phyloP scores from a whole-genome alignment of 192 early-diverging fungal species.

The Backusella mclennaniae region DNA sequence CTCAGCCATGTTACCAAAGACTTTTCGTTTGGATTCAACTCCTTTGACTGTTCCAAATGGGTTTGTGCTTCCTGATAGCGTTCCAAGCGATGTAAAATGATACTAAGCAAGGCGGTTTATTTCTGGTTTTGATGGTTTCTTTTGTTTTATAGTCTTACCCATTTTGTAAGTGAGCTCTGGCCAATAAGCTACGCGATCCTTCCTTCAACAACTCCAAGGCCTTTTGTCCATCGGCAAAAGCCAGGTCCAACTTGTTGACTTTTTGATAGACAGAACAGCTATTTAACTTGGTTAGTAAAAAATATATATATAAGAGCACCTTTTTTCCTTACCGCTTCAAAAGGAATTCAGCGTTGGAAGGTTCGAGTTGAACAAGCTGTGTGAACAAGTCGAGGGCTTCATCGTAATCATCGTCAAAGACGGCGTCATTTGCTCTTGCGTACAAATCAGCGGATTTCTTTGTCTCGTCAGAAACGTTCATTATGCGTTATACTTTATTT shows the following conservation, averaged over 20 bases:
- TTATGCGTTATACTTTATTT: background rate
- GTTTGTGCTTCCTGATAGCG: slow-evolving; percentile 59
- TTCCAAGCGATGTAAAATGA: slow-evolving; percentile 52
- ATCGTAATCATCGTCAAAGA: slow-evolving; percentile 78
- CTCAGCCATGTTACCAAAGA: slow-evolving; percentile 51
- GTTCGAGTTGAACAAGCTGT: slow-evolving; percentile 61
- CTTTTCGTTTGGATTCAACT: slow-evolving; percentile 44
- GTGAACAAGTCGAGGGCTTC: slow-evolving; percentile 68
- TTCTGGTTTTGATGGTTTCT: background rate
- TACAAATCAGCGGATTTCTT: slow-evolving; percentile 15
- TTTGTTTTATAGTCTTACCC: slow-evolving; percentile 38
- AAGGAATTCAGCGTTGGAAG: slow-evolving; percentile 63
- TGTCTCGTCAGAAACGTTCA: background rate
- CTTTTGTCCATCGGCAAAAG: slow-evolving; percentile 64
- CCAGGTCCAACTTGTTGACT: slow-evolving; percentile 55
- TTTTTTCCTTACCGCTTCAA: slow-evolving; percentile 51
- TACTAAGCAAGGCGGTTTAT: slow-evolving; percentile 28
- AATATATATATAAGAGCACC: no score
- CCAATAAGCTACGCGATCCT: slow-evolving; percentile 46
- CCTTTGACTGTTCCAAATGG: slow-evolving; percentile 45
- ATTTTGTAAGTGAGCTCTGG: slow-evolving; percentile 66
- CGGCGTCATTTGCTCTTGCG: slow-evolving; percentile 68
- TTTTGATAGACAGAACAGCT: slow-evolving; percentile 65
- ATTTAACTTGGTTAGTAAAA: background rate
- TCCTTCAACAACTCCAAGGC: slow-evolving; percentile 56